phyloP scores from a whole-genome alignment of 2,329 filamentous ascomycete genomes.

The Fusarium sublunatum region DNA sequence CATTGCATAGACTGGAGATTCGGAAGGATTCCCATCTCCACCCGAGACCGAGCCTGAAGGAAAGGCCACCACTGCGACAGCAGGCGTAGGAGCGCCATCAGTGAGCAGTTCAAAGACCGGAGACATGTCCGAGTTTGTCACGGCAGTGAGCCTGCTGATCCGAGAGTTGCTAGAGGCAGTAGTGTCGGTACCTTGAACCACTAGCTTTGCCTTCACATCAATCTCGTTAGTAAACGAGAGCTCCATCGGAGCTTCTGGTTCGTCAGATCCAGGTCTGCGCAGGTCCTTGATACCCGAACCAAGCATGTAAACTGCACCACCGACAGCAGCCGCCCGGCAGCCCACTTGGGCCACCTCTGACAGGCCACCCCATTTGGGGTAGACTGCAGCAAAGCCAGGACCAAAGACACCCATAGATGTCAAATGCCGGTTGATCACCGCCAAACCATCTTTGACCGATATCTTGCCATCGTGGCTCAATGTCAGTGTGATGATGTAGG shows the following conservation, averaged over 20 bases:
- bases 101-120: slow-evolving; percentile 75
- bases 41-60: slow-evolving; percentile 62
- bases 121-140: slow-evolving; percentile 74
- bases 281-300: slow-evolving; percentile 70
- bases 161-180: slow-evolving; percentile 45
- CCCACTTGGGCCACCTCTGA: slow-evolving; percentile 92
- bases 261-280: slow-evolving; percentile 29
- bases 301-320: slow-evolving; percentile 90
- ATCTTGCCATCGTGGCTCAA: slow-evolving; percentile 74
- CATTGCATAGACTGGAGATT: slow-evolving; percentile 67
- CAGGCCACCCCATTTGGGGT: slow-evolving; percentile 92
- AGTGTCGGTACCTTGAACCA: slow-evolving; percentile 61
- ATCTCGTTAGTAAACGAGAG: slow-evolving; percentile 68
- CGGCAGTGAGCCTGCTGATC: slow-evolving; percentile 71
- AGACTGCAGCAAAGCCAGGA: slow-evolving; percentile 86
- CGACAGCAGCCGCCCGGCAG: slow-evolving; percentile 90
- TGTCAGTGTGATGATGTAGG: slow-evolving; percentile 73
- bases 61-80: slow-evolving; percentile 76
- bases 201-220: slow-evolving; percentile 63
- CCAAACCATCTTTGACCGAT: slow-evolving; percentile 74
- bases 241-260: slow-evolving; percentile 50
- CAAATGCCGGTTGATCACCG: slow-evolving; percentile 81
- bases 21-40: slow-evolving; percentile 49
- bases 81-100: slow-evolving; percentile 81
- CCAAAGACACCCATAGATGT: slow-evolving; percentile 89